Conservation (phyloP, 129 eudicot species). For the Rutidosis leptorrhynchoides region DNA sequence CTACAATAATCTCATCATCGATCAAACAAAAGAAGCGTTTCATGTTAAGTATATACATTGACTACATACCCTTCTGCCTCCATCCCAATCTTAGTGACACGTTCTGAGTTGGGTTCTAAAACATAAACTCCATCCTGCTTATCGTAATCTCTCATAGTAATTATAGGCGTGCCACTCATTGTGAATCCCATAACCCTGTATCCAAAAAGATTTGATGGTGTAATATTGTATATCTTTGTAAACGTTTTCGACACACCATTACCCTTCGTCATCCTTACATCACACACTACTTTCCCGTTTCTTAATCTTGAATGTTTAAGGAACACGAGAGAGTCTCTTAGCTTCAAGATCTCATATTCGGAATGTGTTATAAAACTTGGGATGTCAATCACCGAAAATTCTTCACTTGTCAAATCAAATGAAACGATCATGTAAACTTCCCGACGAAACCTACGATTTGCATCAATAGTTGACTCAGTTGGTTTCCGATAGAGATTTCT, state of each 20-base stretch:
- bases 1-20: not conserved
- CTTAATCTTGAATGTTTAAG: too few species aligned
- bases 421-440: too few species aligned
- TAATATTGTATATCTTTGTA: not conserved
- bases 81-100: not conserved
- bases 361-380: not conserved
- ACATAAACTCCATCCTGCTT: too few species aligned
- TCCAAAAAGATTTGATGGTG: not conserved
- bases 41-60: not conserved
- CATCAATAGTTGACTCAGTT: not conserved
- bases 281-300: not conserved
- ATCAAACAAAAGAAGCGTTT: not conserved
- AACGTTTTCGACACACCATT: not conserved
- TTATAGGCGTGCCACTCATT: not conserved
- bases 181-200: not conserved
- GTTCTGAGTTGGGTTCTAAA: too few species aligned
- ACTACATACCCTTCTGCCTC: not conserved
- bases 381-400: not conserved
- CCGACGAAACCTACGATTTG: too few species aligned
- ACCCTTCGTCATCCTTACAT: not conserved
- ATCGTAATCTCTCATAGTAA: too few species aligned
- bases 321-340: too few species aligned
- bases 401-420: not conserved
- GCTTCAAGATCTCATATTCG: too few species aligned
- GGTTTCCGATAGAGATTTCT: not conserved